Conservation (phyloP, 805 yeast genomes). For the Kodamaea jinghongensis region DNA sequence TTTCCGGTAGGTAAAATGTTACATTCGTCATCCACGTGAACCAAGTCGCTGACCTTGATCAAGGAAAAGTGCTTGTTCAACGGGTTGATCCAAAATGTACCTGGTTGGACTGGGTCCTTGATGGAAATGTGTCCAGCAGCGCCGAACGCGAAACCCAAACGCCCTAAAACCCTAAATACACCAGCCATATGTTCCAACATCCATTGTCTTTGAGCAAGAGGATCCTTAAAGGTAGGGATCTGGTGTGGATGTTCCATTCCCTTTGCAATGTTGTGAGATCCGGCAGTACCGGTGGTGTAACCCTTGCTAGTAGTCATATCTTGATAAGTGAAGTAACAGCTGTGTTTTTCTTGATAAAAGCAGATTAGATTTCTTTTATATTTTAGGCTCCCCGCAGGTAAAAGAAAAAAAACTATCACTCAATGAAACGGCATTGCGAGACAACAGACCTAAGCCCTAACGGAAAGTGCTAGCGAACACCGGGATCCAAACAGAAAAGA, state of each 20-base stretch:
- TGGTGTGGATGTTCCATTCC: conserved; percentile 52
- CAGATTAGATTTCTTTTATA: neutral
- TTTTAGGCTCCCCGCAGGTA: conserved; percentile 3
- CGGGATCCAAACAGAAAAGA: too few species aligned
- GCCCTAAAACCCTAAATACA: conserved; percentile 79
- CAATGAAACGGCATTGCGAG: conserved; percentile 1
- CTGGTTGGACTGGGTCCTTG: conserved; percentile 78
- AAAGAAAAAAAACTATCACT: neutral
- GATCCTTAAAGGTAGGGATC: conserved; percentile 52
- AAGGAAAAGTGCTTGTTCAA: conserved; percentile 68
- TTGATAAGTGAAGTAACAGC: neutral
- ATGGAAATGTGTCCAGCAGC: conserved; percentile 84
- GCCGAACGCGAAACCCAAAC: conserved; percentile 75
- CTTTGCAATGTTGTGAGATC: conserved; percentile 59
- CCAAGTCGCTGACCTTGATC: conserved; percentile 38
- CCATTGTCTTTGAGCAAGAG: conserved; percentile 51
- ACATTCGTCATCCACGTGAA: conserved; percentile 37
- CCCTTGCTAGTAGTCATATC: conserved; percentile 34
- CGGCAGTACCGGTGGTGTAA: conserved; percentile 40
- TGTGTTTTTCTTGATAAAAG: neutral
- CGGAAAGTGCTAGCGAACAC: conserved; percentile 3
- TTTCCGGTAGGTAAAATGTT: conserved; percentile 38
- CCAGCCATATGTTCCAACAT: conserved; percentile 76
- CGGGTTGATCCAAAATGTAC: conserved; percentile 88
- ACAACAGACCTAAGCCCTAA: neutral